Conservation (phyloP, 2,329 filamentous ascomycete species). For the Penicillium sp. region DNA sequence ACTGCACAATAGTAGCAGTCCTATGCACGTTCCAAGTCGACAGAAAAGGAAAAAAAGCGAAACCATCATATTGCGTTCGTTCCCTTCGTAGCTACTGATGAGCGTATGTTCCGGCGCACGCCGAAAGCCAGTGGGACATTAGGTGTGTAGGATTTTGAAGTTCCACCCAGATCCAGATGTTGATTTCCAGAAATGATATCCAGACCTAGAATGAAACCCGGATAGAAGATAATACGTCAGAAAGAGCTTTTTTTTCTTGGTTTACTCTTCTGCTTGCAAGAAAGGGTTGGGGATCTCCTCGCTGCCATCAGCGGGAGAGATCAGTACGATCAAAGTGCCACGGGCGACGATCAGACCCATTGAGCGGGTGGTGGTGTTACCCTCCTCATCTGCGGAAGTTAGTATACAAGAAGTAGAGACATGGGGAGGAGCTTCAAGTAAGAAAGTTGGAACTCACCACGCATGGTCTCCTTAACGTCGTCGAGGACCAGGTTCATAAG, state of each 20-base stretch:
- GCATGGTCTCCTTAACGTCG: constrained; percentile 84
- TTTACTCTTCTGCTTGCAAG: constrained; percentile 67
- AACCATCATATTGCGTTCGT: constrained; percentile 74
- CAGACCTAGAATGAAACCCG: not conserved
- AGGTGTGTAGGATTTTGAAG: not conserved
- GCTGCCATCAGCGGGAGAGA: constrained; percentile 90
- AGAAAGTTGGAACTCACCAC: constrained; percentile 59
- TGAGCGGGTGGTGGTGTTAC: constrained; percentile 76
- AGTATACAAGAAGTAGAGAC: constrained; percentile 13
- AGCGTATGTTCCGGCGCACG: constrained; percentile 11
- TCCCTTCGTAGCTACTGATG: constrained; percentile 33
- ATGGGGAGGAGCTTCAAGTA: not conserved
- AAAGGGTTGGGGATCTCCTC: constrained; percentile 97
- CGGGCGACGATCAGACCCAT: constrained; percentile 86
- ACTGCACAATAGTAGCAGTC: not conserved
- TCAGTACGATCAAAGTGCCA: constrained; percentile 86
- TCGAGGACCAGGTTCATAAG: constrained; percentile 97
- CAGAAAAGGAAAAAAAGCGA: constrained; percentile 45
- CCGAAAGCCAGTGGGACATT: constrained; percentile 6
- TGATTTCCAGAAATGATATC: not conserved
- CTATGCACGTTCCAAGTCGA: constrained; percentile 9
- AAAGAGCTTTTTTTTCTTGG: not conserved
- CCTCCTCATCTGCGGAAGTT: constrained; percentile 72
- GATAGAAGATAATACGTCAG: not conserved
- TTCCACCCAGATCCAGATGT: not conserved